phyloP scores from a whole-genome alignment of 2,329 filamentous ascomycete genomes.

The Blastomyces silverae region DNA sequence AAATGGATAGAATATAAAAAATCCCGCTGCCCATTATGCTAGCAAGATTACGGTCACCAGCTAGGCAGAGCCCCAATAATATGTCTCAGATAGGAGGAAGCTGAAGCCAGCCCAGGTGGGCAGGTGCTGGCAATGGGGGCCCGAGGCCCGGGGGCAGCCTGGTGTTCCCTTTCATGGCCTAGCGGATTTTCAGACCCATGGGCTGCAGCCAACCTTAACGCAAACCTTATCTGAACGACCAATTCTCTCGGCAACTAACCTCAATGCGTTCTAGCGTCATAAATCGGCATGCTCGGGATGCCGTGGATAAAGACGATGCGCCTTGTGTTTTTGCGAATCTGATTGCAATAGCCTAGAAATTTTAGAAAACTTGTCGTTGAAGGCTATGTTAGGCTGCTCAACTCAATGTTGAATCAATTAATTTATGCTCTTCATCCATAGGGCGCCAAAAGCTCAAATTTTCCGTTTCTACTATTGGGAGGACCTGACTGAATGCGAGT shows the following conservation, averaged over 20 bases:
- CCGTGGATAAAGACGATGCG: not conserved
- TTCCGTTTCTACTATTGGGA: not conserved
- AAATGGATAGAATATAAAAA: too few species aligned
- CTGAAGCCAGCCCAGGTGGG: too few species aligned
- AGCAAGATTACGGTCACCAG: too few species aligned
- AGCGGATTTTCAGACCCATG: not conserved
- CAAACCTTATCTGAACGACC: not conserved
- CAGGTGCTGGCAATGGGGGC: too few species aligned
- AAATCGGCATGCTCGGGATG: not conserved
- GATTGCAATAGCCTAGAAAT: not conserved
- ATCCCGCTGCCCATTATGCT: too few species aligned
- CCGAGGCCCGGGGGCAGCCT: too few species aligned
- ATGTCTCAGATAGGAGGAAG: too few species aligned
- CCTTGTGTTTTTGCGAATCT: not conserved
- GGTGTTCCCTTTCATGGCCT: not conserved
- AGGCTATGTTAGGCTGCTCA: not conserved
- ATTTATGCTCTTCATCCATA: not conserved
- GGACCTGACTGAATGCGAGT: not conserved
- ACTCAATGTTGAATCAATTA: not conserved
- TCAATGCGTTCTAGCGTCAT: not conserved
- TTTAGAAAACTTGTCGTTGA: not conserved
- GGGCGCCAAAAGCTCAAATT: not conserved
- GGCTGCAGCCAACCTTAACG: not conserved
- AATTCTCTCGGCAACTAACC: not conserved
- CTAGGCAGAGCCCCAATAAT: too few species aligned